Base-by-base conservation (phyloP, 140 eudicot genomes). In the Cichorium intybus region DNA sequence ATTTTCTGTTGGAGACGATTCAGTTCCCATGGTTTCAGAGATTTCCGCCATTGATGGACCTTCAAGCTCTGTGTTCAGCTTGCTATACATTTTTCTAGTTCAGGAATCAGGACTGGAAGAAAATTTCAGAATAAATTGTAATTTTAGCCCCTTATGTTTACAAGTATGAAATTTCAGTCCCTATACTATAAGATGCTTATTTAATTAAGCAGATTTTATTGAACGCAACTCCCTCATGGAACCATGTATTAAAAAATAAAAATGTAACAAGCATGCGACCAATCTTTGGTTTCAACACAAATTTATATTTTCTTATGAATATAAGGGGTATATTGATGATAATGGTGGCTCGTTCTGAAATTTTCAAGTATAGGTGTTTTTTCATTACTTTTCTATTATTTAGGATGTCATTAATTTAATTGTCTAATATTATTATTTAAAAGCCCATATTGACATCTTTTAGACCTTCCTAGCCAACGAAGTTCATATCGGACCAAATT, bases 31-130 rank as follows among this genome's bases (percentile, higher is more conserved):
- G 29, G 75, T 47, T 73, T 64, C 85, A 34, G 85, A 54, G 71
- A 77, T 77, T 79, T 76, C 90, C 73, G 86, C 84, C 87, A 76
- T 76, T 73, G 60, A 56, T 62, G 69, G 64, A 55, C 60, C 60
- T 62, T 55, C 22, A 34, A 71, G 49, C 68, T 78, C 62, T 49
- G 31, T 58, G 29, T 46, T 49, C 23, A 60, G 70, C 64, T 64
- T 24, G 41, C 48, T 16, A 43, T 43, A 43, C 46, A 43, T 43
- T 4, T 43, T 2, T 39, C 46, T 39, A 39, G 16, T 16, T 39
- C 46, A 39, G 17, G 7, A 43, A 43, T 15, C 18, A 15, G 49
- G 49, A 43, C 18, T 15, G 49, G 7, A 43, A 43, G 49, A 43
- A 43, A 43, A 18, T 43, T 39, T 43, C 15, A 43, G 18, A 2